A percentile compares a stretch with the other conserved stretches of the same genome.
phyloP scores from a whole-genome alignment of 2,329 filamentous ascomycete genomes.

The Cladosporium sp. region DNA sequence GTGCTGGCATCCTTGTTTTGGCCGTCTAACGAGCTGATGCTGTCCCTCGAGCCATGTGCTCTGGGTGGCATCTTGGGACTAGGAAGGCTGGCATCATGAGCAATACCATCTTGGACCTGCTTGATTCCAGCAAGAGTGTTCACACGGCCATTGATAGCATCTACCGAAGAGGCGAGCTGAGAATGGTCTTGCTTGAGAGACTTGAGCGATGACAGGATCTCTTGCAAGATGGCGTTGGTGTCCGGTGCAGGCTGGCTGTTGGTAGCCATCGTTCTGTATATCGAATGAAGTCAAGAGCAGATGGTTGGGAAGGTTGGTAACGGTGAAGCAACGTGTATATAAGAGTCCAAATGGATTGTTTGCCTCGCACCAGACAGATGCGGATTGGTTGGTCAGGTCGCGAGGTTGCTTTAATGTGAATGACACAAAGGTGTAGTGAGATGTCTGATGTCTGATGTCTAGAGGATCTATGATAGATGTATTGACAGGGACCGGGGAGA shows the following conservation, averaged over 20 bases:
- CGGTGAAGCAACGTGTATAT: neutral
- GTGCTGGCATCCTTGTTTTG: conserved; percentile 18
- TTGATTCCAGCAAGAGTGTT: conserved; percentile 58
- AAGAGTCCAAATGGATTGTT: neutral
- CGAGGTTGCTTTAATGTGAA: neutral
- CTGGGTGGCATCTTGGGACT: conserved; percentile 22
- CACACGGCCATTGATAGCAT: conserved; percentile 57
- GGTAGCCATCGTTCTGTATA: conserved; percentile 1
- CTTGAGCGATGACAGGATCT: conserved; percentile 53
- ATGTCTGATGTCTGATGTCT: too few relatives aligned
- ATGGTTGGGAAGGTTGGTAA: too few relatives aligned
- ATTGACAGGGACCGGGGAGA: neutral
- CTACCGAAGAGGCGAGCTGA: conserved; percentile 52
- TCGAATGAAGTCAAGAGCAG: neutral
- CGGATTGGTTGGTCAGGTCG: neutral
- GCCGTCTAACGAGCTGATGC: conserved; percentile 22
- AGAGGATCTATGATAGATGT: conserved; percentile 1
- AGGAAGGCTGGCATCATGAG: conserved; percentile 26
- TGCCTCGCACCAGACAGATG: neutral
- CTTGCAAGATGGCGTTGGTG: conserved; percentile 39
- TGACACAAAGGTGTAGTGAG: conserved; percentile 2
- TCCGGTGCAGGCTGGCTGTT: conserved; percentile 3
- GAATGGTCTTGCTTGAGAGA: conserved; percentile 53
- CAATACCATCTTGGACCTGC: conserved; percentile 49
- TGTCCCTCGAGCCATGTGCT: conserved; percentile 22